Conservation (phyloP, 805 yeast species). For the Ogataea nonfermentans region DNA sequence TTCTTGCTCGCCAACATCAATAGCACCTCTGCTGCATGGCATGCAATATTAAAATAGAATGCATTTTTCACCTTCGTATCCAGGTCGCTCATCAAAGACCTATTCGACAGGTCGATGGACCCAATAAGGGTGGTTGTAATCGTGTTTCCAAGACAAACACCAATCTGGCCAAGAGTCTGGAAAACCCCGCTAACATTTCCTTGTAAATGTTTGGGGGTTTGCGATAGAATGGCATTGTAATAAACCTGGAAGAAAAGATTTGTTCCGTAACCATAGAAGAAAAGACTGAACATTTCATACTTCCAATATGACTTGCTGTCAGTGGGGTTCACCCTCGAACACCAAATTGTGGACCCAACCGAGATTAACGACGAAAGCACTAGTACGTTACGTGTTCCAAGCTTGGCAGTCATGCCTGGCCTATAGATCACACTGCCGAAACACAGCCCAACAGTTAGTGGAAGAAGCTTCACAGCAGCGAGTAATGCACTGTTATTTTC, state of each 20-base stretch:
- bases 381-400: constrained; percentile 24
- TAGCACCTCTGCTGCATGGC: constrained; percentile 2
- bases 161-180: constrained; percentile 37
- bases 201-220: constrained; percentile 38
- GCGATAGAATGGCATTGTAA: constrained; percentile 31
- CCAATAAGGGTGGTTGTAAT: constrained; percentile 26
- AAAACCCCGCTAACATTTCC: constrained; percentile 40
- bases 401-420: constrained; percentile 9
- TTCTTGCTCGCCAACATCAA: constrained; percentile 8
- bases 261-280: constrained; percentile 19
- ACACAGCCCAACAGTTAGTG: constrained; percentile 34
- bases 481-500: constrained; percentile 33
- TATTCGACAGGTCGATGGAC: not conserved
- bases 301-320: constrained; percentile 24
- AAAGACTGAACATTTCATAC: constrained; percentile 25
- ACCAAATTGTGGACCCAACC: constrained; percentile 23
- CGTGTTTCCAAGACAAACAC: constrained; percentile 32
- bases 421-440: constrained; percentile 29
- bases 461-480: constrained; percentile 38
- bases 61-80: constrained; percentile 5
- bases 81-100: not conserved
- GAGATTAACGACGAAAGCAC: constrained; percentile 13
- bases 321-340: constrained; percentile 19
- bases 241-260: constrained; percentile 37
- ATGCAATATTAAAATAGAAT: constrained; percentile 10